phyloP scores from a whole-genome alignment of 352 stramenopile genomes.

The Phytopythium aichiense region DNA sequence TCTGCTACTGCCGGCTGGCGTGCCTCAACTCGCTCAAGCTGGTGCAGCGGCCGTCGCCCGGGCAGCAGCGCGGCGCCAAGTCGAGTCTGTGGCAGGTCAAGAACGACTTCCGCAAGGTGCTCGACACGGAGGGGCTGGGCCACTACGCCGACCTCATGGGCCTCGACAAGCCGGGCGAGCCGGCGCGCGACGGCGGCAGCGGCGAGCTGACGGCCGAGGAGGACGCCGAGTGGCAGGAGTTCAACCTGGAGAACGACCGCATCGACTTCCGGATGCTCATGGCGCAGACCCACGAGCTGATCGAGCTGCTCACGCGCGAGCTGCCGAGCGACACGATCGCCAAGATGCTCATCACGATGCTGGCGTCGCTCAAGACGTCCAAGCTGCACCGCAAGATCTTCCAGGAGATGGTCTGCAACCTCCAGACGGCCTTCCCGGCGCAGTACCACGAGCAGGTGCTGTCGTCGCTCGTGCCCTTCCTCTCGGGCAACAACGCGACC shows the following conservation, averaged over 20 bases:
- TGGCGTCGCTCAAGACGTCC: constrained; percentile 80
- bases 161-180: constrained; percentile 29
- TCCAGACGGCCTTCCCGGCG: constrained; percentile 72
- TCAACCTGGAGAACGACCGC: constrained; percentile 82
- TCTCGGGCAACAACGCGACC: constrained; percentile 73
- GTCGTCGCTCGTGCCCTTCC: constrained; percentile 65
- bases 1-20: constrained; percentile 77
- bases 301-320: constrained; percentile 56
- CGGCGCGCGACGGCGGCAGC: constrained; percentile 11
- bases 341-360: constrained; percentile 82
- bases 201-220: constrained; percentile 27
- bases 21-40: constrained; percentile 84
- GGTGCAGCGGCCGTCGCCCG: constrained; percentile 44
- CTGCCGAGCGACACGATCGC: constrained; percentile 74
- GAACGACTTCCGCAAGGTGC: constrained; percentile 71
- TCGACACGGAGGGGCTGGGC: constrained; percentile 69
- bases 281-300: constrained; percentile 57
- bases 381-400: constrained; percentile 88
- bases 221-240: constrained; percentile 83
- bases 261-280: constrained; percentile 84
- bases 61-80: constrained; percentile 51
- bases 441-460: constrained; percentile 59
- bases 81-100: constrained; percentile 83
- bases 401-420: constrained; percentile 85
- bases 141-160: constrained; percentile 78